These are phyloP conservation scores for Hypoxylon sp. DNA, from an alignment of 2,329 filamentous ascomycete species.

Conservation along the genomic window DNA sequence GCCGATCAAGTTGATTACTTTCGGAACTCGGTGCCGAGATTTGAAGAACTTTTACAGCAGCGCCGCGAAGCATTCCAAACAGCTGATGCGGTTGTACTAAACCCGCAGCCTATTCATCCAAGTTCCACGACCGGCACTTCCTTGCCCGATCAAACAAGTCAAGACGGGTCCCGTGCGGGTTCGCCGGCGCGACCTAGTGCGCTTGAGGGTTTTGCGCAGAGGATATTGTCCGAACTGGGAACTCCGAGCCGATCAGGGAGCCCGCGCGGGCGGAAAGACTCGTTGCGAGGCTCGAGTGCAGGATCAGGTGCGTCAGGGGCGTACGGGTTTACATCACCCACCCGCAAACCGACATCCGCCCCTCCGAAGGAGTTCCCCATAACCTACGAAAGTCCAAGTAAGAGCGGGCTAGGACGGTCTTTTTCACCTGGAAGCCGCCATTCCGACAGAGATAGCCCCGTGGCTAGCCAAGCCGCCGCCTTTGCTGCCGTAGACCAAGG, in stretches of 20 bases:
- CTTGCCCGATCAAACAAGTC: constrained; percentile 56
- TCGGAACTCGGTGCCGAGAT: constrained; percentile 74
- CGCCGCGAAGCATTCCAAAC: constrained; percentile 74
- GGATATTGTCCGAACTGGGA: constrained; percentile 70
- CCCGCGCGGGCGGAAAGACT: constrained; percentile 65
- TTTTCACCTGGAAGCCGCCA: constrained; percentile 57
- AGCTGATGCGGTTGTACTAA: constrained; percentile 63
- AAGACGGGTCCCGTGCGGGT: constrained; percentile 60
- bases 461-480: constrained; percentile 67
- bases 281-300: constrained; percentile 49
- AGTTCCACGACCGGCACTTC: constrained; percentile 46
- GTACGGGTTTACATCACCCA: constrained; percentile 51
- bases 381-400: constrained; percentile 54
- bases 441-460: constrained; percentile 51
- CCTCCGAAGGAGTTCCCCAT: constrained; percentile 60
- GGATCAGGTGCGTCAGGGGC: constrained; percentile 47
- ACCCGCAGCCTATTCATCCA: constrained; percentile 50
- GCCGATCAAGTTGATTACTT: constrained; percentile 73
- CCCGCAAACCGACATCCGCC: constrained; percentile 53
- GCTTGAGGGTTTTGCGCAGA: constrained; percentile 72
- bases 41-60: constrained; percentile 77
- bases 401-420: constrained; percentile 53
- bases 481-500: constrained; percentile 75
- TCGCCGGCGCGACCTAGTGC: constrained; percentile 68
- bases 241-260: constrained; percentile 65